These are phyloP conservation scores for Phellopilus nigrolimitatus DNA, from an alignment of 1,284 basidiomycete genomes.

Conservation along the genomic window DNA sequence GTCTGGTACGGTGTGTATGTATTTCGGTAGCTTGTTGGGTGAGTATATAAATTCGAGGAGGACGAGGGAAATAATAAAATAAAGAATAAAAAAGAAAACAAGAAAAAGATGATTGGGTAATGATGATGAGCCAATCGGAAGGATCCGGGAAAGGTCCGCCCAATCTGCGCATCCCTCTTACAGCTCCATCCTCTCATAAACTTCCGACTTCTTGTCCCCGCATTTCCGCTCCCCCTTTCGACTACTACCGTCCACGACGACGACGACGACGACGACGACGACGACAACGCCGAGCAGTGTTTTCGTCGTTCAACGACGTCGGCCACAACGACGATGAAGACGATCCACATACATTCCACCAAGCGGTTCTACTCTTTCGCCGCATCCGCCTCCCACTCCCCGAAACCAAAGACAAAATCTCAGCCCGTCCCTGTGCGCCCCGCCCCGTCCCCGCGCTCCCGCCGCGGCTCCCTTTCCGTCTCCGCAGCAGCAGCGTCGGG, in stretches of 20 bases:
- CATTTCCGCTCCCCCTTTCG: not conserved
- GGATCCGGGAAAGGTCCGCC: not conserved
- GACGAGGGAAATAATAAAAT: too few relatives aligned
- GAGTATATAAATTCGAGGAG: too few relatives aligned
- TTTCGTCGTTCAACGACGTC: not conserved
- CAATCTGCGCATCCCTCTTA: not conserved
- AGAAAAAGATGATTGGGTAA: not conserved
- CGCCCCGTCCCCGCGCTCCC: conserved; percentile 7
- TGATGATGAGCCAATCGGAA: conserved; percentile 1
- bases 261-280: not conserved
- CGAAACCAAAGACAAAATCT: not conserved
- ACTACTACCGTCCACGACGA: not conserved
- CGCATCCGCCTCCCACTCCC: conserved; percentile 6
- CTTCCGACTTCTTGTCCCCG: conserved; percentile 6
- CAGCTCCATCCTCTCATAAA: too few relatives aligned
- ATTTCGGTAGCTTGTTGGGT: too few relatives aligned
- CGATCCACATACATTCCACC: conserved; percentile 6
- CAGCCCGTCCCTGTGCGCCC: not conserved
- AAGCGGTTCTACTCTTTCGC: conserved; percentile 13
- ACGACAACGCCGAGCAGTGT: not conserved
- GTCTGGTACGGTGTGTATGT: too few relatives aligned
- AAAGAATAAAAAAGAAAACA: too few relatives aligned
- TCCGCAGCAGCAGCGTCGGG: not conserved
- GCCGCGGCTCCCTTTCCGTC: conserved; percentile 11
- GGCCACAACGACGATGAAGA: conserved; percentile 9